Conservation (phyloP, 345 rosid genomes). For the Adansonia digitata region DNA sequence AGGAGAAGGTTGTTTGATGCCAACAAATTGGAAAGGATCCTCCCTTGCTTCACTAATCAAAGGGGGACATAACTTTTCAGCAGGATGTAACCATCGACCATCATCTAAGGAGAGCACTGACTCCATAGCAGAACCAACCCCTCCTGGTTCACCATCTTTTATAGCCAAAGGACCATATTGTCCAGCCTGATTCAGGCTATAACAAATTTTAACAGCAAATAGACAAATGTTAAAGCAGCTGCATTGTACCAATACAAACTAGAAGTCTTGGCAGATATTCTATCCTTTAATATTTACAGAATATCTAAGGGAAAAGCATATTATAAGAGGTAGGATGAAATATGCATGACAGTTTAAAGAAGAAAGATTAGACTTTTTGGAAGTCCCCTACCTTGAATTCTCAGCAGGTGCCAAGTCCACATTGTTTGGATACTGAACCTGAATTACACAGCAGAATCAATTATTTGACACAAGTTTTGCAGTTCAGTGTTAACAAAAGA, state of each 20-base stretch:
- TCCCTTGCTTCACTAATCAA: constrained; percentile 51
- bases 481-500: constrained; percentile 11
- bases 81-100: constrained; percentile 67
- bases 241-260: constrained; percentile 7
- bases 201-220: constrained; percentile 21
- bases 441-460: constrained; percentile 19
- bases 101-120: constrained; percentile 90
- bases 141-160: constrained; percentile 42
- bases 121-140: constrained; percentile 48
- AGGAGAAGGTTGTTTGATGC: constrained; percentile 80
- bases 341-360: background rate
- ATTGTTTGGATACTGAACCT: constrained; percentile 86
- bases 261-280: constrained; percentile 2
- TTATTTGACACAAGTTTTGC: background rate
- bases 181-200: constrained; percentile 50
- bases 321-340: background rate
- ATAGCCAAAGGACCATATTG: constrained; percentile 32
- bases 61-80: constrained; percentile 41
- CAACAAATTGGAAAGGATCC: constrained; percentile 75
- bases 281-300: background rate
- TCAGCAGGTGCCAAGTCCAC: constrained; percentile 44
- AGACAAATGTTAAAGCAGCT: constrained; percentile 24
- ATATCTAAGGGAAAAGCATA: background rate
- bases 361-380: background rate
- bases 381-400: constrained; percentile 39